Evolutionary conservation across 2,329 filamentous ascomycete genomes (phyloP).

Genomic region (Hypoxylon sp.): DNA sequence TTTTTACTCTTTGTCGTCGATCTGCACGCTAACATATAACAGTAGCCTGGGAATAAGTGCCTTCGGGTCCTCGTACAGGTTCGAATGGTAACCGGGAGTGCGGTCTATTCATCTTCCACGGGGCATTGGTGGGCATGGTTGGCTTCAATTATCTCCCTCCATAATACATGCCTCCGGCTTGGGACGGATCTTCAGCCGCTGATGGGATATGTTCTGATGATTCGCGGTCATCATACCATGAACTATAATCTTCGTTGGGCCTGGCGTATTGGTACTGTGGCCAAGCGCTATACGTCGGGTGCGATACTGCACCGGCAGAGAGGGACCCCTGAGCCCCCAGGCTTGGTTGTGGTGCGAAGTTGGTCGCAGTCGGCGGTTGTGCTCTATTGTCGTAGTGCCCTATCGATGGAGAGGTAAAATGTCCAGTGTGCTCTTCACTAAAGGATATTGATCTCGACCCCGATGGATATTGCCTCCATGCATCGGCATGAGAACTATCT

Average conservation of each 20-base stretch:
- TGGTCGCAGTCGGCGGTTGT: conserved; percentile 43
- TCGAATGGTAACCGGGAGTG: not conserved
- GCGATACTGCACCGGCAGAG: conserved; percentile 50
- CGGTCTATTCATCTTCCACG: conserved; percentile 1
- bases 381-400: conserved; percentile 57
- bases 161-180: conserved; percentile 47
- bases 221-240: conserved; percentile 51
- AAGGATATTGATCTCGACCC: conserved; percentile 60
- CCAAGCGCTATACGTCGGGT: conserved; percentile 55
- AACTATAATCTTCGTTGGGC: conserved; percentile 43
- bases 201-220: conserved; percentile 38
- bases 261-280: conserved; percentile 56
- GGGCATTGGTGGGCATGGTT: not conserved
- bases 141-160: conserved; percentile 40
- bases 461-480: conserved; percentile 55
- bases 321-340: conserved; percentile 49
- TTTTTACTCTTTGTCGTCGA: conserved; percentile 6
- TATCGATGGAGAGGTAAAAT: conserved; percentile 52
- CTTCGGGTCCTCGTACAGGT: not conserved
- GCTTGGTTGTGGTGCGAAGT: conserved; percentile 45
- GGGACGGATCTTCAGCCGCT: conserved; percentile 38
- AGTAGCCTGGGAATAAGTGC: not conserved
- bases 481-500: conserved; percentile 52
- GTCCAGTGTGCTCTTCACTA: conserved; percentile 53
- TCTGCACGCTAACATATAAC: conserved; percentile 6